A percentile compares a stretch with the other conserved stretches of the same genome.
phyloP scores from a whole-genome alignment of 2,329 filamentous ascomycete genomes.

The Pseudogymnoascus sp. region DNA sequence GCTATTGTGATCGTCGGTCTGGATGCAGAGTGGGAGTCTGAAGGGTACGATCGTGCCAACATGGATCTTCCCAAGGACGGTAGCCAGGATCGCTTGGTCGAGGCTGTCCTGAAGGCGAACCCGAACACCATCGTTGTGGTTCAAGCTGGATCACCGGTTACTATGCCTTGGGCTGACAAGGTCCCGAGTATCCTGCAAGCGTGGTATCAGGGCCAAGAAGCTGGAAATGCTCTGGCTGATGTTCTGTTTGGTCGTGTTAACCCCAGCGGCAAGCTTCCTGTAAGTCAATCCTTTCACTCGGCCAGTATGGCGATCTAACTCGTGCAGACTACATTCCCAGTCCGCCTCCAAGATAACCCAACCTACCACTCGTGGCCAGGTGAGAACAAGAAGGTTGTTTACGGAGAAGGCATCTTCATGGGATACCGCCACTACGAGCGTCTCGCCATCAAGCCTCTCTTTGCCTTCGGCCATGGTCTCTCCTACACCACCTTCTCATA shows the following conservation, averaged over 20 bases:
- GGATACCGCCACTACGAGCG: constrained; percentile 68
- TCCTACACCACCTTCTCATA: constrained; percentile 65
- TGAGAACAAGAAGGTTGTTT: constrained; percentile 58
- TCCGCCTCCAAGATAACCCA: constrained; percentile 54
- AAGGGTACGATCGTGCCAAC: constrained; percentile 57
- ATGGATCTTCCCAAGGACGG: constrained; percentile 50
- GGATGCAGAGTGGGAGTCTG: constrained; percentile 68
- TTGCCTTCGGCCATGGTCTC: constrained; percentile 66
- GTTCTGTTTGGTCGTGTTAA: constrained; percentile 55
- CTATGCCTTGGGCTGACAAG: constrained; percentile 59
- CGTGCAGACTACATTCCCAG: constrained; percentile 54
- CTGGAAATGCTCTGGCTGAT: constrained; percentile 58
- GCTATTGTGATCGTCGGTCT: constrained; percentile 61
- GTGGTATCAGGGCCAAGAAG: constrained; percentile 64
- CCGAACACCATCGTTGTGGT: constrained; percentile 59
- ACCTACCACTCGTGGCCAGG: constrained; percentile 66
- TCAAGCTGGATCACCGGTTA: constrained; percentile 59
- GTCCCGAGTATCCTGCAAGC: constrained; percentile 61
- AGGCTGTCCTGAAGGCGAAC: constrained; percentile 53
- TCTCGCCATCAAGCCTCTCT: constrained; percentile 48
- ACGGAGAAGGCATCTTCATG: constrained; percentile 65
- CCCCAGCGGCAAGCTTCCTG: constrained; percentile 59
- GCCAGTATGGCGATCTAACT: constrained; percentile 11
- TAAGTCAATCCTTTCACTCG: constrained; percentile 13
- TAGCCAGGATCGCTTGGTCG: constrained; percentile 53